Evolutionary conservation across 2,329 filamentous ascomycete species (phyloP).

Genomic region (Diaporthe helianthi): DNA sequence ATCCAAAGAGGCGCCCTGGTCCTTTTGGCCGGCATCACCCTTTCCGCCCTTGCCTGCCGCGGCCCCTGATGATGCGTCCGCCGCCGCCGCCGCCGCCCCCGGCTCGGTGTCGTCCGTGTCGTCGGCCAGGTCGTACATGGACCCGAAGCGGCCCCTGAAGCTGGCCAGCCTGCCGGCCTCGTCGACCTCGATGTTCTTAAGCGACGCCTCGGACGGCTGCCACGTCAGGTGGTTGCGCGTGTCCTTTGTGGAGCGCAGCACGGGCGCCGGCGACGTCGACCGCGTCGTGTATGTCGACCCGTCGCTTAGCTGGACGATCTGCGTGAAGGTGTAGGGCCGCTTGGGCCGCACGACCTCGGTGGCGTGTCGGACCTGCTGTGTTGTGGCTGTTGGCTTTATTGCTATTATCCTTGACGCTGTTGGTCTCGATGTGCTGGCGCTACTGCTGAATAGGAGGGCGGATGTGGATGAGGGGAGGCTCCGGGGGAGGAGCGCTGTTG

Average conservation of each 20-base stretch:
- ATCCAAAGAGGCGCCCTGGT: constrained; percentile 42
- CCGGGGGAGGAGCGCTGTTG: constrained; percentile 42
- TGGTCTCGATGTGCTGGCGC: constrained; percentile 25
- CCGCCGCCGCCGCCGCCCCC: constrained; percentile 35
- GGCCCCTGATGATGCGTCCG: constrained; percentile 36
- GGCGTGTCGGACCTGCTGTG: constrained; percentile 75
- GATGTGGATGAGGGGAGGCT: constrained; percentile 39
- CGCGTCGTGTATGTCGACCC: constrained; percentile 83
- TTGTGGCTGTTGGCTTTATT: constrained; percentile 29
- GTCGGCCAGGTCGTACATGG: constrained; percentile 74
- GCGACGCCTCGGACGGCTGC: constrained; percentile 83
- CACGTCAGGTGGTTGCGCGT: constrained; percentile 88
- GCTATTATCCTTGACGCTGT: constrained; percentile 38
- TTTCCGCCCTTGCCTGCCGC: constrained; percentile 36
- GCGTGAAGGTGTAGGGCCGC: constrained; percentile 95
- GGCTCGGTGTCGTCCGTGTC: no score
- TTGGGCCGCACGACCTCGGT: constrained; percentile 88
- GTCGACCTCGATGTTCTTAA: constrained; percentile 91
- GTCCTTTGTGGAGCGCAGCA: constrained; percentile 75
- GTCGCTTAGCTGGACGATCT: constrained; percentile 90
- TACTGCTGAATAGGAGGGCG: constrained; percentile 32
- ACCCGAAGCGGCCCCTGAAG: constrained; percentile 85
- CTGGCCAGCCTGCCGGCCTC: constrained; percentile 89
- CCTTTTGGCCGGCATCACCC: constrained; percentile 39
- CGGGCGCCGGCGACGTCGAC: constrained; percentile 73